Base-by-base conservation (phyloP, 441 rosid species). In the Adansonia madagascariensis region DNA sequence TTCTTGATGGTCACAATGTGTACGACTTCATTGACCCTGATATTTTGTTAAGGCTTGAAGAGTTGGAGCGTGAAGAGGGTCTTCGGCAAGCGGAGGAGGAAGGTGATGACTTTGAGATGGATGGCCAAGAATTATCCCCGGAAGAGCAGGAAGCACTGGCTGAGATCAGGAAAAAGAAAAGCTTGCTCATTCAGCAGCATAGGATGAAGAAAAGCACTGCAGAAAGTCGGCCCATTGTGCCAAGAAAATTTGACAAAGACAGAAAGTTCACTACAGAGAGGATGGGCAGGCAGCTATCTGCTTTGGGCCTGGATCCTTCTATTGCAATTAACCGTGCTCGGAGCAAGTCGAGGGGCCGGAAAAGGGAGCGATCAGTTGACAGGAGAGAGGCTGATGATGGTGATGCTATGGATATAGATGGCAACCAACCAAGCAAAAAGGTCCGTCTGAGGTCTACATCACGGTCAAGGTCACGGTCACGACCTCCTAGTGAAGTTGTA, bases 191-290 rank as follows among this genome's bases (percentile, higher is more conserved):
- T 79, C 90, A 82, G 77, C 86, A 92, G 64, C 97, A 94, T 69
- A 91, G 98, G 87, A 86, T 91, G 61, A 94, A 91, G 92, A 94
- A 94, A 81, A 91, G 92, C 56, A 92, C 89, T 62, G 97, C 97
- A 20, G 93, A 91, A 79, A 94, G 88, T 81, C 81, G 98, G 55
- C 87, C 98, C 41, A 84, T 74, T 24, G 88, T 93, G 41, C 94
- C 98, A 0, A 88, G 98, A 69, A 94, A 89, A 76, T 93, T 93
- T 73, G 95, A 94, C 82, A 93, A 89, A 78, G 92, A 89, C 74
- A 89, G 80, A 79, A 82, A 84, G 79, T 94, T 84, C 77, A 93
- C 93, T 12, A 73, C 89, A 6, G 75, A 86, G 81, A 88, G 98
- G 80, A 90, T 94, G 97, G 95, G 98, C 46, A 88, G 95, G 80